Conservation (phyloP, 768 basidiomycete species). For the Pholiota molesta region DNA sequence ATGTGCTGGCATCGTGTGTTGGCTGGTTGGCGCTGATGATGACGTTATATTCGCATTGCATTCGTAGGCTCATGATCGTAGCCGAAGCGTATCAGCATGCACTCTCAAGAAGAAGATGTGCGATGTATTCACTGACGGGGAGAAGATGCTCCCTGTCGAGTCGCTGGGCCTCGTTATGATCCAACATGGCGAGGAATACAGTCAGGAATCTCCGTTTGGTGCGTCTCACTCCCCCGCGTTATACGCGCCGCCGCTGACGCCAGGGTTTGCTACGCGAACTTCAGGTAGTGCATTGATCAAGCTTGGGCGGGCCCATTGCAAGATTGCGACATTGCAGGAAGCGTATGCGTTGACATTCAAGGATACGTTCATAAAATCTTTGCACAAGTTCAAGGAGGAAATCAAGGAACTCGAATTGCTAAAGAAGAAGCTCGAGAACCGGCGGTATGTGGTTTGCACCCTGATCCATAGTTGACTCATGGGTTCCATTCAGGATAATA, state of each 20-base stretch:
- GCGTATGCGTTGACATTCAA: conserved; percentile 72
- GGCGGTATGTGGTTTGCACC: conserved; percentile 53
- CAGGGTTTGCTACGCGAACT: neutral
- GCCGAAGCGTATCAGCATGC: conserved; percentile 70
- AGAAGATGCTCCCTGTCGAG: conserved; percentile 78
- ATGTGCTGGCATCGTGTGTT: conserved; percentile 28
- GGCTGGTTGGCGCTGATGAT: neutral
- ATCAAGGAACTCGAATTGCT: conserved; percentile 83
- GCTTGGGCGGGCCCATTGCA: conserved; percentile 84
- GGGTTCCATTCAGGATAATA: conserved; percentile 4
- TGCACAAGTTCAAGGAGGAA: conserved; percentile 67
- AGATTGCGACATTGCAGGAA: conserved; percentile 84
- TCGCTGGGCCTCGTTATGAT: conserved; percentile 88
- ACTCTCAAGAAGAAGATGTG: conserved; percentile 79
- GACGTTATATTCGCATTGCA: neutral
- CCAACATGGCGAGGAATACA: conserved; percentile 79
- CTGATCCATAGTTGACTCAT: neutral
- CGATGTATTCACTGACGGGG: conserved; percentile 60
- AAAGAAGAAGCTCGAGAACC: conserved; percentile 86
- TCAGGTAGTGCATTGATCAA: conserved; percentile 73
- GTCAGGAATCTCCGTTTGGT: conserved; percentile 78
- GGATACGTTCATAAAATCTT: conserved; percentile 71
- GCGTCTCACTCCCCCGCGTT: conserved; percentile 11
- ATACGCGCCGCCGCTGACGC: neutral
- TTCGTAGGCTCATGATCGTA: conserved; percentile 66